Base-by-base conservation (phyloP, 352 stramenopile species). In the Pythium phragmiticola region DNA sequence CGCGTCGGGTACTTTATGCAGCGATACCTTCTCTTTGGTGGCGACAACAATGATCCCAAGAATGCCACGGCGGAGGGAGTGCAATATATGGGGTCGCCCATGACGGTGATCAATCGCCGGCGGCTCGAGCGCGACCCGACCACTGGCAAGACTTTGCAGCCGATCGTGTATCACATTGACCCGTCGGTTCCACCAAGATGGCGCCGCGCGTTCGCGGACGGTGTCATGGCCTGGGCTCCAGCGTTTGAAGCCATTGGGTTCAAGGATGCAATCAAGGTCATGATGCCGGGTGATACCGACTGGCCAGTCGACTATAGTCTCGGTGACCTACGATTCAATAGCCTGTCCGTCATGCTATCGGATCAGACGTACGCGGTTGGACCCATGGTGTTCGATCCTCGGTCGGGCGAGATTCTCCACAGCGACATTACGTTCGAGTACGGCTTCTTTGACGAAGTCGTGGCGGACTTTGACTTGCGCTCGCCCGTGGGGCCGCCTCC, bases 381-480 rank as follows among this genome's bases (percentile, higher is more conserved):
- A 0, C 82, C 85, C 7, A 74, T 66, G 0, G 68, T 93, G n/a
- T 76, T 87, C 17, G 87, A 96, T 55, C 84, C 86, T 14, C 78
- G 87, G 9, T 92, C 74, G 5, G 85, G 89, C 0, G 88, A 97
- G 74, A 97, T 96, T 34, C 68, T 97, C 8, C 80, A 92, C 69
- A 93, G 82, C 57, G 80, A 90, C 57, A 95, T 96, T 56, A 70
- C 86, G 9, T 93, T 96, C 33, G 86, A 92, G 55, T 90, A 91
- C 60, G 87, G 87, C 0, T 97, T 94, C 70, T 87, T 96, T 60
- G 76, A 94, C 33, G 73, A 76, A 23, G 87, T 78, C 2, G 75
- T 92, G 52, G 14, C 55, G 7, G 72, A 84, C 41, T 89, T 92
- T 39, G 74, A 84, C 49, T 7, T 83, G 17, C 60, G 66, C 37